phyloP scores from a whole-genome alignment of 1,284 basidiomycete genomes.

The Cryptococcus sp. region DNA sequence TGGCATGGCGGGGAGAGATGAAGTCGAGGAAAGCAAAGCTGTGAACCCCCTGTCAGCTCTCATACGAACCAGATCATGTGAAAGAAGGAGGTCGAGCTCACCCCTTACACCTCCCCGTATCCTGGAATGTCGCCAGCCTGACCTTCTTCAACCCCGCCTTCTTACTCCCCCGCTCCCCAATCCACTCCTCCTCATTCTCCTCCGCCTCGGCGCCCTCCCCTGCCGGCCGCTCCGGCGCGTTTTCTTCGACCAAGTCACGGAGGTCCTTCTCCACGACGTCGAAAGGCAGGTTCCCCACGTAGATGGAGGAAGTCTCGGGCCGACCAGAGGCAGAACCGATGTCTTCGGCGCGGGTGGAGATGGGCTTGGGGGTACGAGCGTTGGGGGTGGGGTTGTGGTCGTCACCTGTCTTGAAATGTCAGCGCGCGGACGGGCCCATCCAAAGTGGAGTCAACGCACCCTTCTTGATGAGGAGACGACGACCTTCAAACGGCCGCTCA shows the following conservation, averaged over 20 bases:
- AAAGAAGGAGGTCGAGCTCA: constrained; percentile 48
- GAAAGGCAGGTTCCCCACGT: constrained; percentile 55
- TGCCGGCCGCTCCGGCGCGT: constrained; percentile 25
- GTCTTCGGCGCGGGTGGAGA: constrained; percentile 45
- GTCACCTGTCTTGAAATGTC: constrained; percentile 55
- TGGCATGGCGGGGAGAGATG: constrained; percentile 70
- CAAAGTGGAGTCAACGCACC: constrained; percentile 56
- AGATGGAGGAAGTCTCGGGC: constrained; percentile 42
- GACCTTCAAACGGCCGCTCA: constrained; percentile 77
- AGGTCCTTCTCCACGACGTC: constrained; percentile 77
- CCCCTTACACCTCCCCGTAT: constrained; percentile 93
- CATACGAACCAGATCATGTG: neutral
- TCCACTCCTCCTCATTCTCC: constrained; percentile 33
- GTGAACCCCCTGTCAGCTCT: constrained; percentile 6
- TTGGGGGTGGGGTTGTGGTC: constrained; percentile 55
- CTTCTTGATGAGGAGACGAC: constrained; percentile 88
- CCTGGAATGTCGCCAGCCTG: constrained; percentile 92
- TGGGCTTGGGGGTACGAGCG: constrained; percentile 52
- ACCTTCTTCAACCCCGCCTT: constrained; percentile 76
- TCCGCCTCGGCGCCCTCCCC: constrained; percentile 40
- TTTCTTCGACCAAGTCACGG: constrained; percentile 49
- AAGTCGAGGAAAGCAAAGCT: constrained; percentile 98
- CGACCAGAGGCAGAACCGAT: constrained; percentile 46
- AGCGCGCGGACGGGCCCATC: neutral
- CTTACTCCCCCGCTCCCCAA: constrained; percentile 43